Base-by-base conservation (phyloP, 1,139 yeast genomes). In the Suhomyces wounanorum region DNA sequence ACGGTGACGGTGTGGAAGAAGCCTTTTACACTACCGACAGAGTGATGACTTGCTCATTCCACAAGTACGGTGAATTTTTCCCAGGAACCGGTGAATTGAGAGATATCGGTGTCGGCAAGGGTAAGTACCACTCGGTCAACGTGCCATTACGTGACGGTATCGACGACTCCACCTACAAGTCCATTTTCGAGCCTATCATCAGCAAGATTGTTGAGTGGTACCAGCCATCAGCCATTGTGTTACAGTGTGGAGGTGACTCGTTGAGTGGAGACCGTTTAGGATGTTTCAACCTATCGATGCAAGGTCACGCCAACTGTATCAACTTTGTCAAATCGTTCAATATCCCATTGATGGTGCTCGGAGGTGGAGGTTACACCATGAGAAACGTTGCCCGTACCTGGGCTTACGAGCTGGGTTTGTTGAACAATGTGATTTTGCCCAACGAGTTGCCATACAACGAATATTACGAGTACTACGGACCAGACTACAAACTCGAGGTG, bases 301-400 rank as follows among this genome's bases (percentile, higher is more conserved):
- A 81, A 55, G 98, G 97, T 8, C 99, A 94, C 65, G 98, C 97
- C 47, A 92, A 90, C 69, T 94, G 98, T 75, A 96, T 92, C 45
- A 87, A 87, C 64, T 94, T 79, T 67, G 91, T 94, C 57, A 90
- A 90, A 68, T 83, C 89, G 37, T 89, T 92, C 66, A 89, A 90
- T 47, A 75, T 91, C 48, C 99, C 98, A 10, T 80, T 90, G 77
- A 78, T 94, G 78, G 96, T 92, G 25, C 79, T 94, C 18, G 99
- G 99, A 42, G 99, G 99, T 49, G 99, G 99, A 62, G 99, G 99
- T 35, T 94, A 94, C 69, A 94, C 98, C 23, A 94, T 94, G 86
- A 80, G 98, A 68, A 94, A 94, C 67, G 99, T 94, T 41, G 91
- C 97, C 35, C 79, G 98, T 62, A 86, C 97, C 8, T 94, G 99